A percentile compares a stretch with the other conserved stretches of the same genome.
Conservation (phyloP, 2,329 filamentous ascomycete species). For the Colletotrichum nymphaeae region DNA sequence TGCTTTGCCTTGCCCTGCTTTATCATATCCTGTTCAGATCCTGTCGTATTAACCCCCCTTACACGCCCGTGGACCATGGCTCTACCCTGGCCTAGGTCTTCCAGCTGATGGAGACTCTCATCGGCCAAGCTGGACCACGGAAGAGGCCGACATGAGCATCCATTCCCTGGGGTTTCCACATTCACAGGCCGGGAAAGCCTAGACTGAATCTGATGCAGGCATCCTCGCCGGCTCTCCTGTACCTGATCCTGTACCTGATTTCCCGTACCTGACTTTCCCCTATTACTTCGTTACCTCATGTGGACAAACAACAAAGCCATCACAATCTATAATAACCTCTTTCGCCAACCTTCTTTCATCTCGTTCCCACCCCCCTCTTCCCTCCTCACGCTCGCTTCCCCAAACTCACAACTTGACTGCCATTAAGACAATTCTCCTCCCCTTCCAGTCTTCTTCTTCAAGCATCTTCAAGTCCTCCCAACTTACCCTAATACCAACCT, state of each 20-base stretch:
- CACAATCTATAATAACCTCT: slow-evolving; percentile 20
- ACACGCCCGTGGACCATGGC: neutral
- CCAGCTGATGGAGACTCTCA: neutral
- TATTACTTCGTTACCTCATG: no score
- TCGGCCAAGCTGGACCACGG: neutral
- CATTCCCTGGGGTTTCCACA: neutral
- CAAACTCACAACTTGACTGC: slow-evolving; percentile 2
- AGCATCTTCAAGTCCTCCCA: slow-evolving; percentile 8
- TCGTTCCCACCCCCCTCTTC: neutral
- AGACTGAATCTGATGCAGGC: slow-evolving; percentile 2
- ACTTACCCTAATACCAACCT: neutral
- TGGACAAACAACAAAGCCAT: neutral
- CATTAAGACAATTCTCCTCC: slow-evolving; percentile 19
- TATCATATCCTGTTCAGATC: neutral
- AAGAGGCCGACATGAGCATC: neutral
- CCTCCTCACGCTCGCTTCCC: slow-evolving; percentile 26
- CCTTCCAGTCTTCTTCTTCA: slow-evolving; percentile 7
- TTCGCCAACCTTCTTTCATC: neutral
- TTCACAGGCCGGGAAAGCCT: neutral
- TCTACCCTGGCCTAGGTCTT: neutral
- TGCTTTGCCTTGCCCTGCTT: neutral
- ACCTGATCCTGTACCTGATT: neutral
- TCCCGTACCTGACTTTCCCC: neutral
- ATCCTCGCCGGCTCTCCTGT: neutral
- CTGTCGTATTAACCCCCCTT: neutral